Evolutionary conservation across 129 eudicot genomes (phyloP), one percentile per base, ranked within the genome.

Genomic region (Artemisia annua): DNA sequence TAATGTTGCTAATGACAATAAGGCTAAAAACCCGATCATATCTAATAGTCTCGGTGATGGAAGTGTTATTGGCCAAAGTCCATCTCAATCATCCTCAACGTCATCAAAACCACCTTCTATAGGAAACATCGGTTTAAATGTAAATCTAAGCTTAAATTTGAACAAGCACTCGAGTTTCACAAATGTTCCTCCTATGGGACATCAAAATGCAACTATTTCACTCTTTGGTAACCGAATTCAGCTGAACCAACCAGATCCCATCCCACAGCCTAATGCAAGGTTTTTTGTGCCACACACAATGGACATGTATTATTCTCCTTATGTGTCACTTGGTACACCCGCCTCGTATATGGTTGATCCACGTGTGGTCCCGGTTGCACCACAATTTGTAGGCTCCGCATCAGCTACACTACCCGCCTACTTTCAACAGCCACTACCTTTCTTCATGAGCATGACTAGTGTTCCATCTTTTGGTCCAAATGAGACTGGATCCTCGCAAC

Each of bases 141-240:
- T 20, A 20, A 20, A 20, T 20, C 24, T 20, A 1, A 20, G 24
- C 24, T 84, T 91, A 48, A 90, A 85, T 80, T 88, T 48, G 52
- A 48, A 2, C 13, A 13, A 8, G 12, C 52, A 48, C 12, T 11
- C 86, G 8, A 61, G 53, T 14, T 60, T 61, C 52, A 55, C 69
- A 62, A 83, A 72, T 26, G 87, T 81, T 69, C 35, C 65, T 39
- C 79, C 72, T 16, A 62, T 78, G 11, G 76, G 75, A 49, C 85
- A 26, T 44, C 64, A 53, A 43, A 70, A 30, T 60, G 53, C 82
- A 57, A 82, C 53, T 17, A 82, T 91, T 72, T 87, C 91, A 53
- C 77, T 85, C 57, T 71, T 91, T 78, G 97, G 97, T 39, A 56
- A 76, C 58, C 64, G 59, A 76, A 86, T 90, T 57, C 85, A 79